Base-by-base conservation (phyloP, 352 stramenopile genomes). In the Peronospora farinosa region DNA sequence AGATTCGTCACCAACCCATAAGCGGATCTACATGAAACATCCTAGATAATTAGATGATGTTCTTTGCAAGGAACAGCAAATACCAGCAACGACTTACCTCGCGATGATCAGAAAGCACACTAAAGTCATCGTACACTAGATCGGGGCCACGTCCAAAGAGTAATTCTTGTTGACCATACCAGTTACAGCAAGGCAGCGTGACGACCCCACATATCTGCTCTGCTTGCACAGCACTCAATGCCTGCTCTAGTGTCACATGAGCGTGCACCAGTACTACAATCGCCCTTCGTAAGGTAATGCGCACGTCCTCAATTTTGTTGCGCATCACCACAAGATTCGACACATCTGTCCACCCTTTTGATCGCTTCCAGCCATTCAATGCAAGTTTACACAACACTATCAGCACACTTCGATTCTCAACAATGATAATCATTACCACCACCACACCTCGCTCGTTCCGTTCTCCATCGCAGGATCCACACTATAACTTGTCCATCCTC, bases 251-350 rank as follows among this genome's bases (percentile, higher is more conserved):
- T 40, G 81, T 87, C 57, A 92, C 76, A 42, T 92, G 81, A 0
- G 81, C 78, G 37, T 89, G 81, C n/a, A 92, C 76, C 0, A 92
- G 61, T 32, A 89, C 74, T 28, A 89, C 51, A 37, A 92, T 74
- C 1, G 69, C 81, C 13, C 72, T 57, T 0, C 64, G 60, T 36
- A 92, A 43, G 1, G 57, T 51, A 51, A 89, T 87, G 23, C 74
- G 75, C 13, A 92, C 76, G 25, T 89, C 84, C 40, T 92, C 78
- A 38, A 92, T 89, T 53, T 92, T 92, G 58, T 88, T 87, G 56
- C 76, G 67, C 31, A 92, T 69, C 40, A 85, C 70, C 7, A 89
- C 72, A 16, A 92, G 60, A 51, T 92, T 92, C 6, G 56, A 49
- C 25, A 92, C 71, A 3, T 57, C 40, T 6, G 54, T 33, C 81